Evolutionary conservation across 2,329 filamentous ascomycete species (phyloP).

Genomic region (Teratosphaeriaceae sp.): DNA sequence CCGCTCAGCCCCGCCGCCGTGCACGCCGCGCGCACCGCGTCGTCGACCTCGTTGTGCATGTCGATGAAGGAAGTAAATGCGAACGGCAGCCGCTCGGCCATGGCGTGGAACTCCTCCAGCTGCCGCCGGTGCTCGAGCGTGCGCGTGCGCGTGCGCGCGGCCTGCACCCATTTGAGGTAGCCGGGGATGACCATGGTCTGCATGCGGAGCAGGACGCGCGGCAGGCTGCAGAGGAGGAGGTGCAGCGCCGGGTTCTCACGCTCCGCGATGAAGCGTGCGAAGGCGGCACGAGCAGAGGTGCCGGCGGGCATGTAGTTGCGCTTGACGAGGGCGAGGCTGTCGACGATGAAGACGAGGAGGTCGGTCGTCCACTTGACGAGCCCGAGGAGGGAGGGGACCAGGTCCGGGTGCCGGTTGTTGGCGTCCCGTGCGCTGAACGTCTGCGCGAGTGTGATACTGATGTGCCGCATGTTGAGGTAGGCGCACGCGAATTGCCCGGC

Average conservation of each 20-base stretch:
- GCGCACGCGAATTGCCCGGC: slow-evolving; percentile 69
- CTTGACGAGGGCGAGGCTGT: slow-evolving; percentile 44
- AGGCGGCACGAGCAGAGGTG: slow-evolving; percentile 11
- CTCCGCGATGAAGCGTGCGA: slow-evolving; percentile 15
- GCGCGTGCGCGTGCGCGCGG: slow-evolving; percentile 21
- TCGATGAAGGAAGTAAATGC: slow-evolving; percentile 41
- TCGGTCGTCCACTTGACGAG: slow-evolving; percentile 75
- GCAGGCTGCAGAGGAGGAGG: slow-evolving; percentile 67
- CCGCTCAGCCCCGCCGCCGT: slow-evolving; percentile 39
- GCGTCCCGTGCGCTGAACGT: slow-evolving; percentile 16
- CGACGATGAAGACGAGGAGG: slow-evolving; percentile 50
- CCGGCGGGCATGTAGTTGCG: slow-evolving; percentile 8
- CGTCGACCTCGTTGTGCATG: slow-evolving; percentile 54
- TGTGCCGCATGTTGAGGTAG: slow-evolving; percentile 67
- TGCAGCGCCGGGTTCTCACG: slow-evolving; percentile 25
- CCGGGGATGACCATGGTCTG: slow-evolving; percentile 54
- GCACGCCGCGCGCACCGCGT: slow-evolving; percentile 56
- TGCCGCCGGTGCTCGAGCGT: slow-evolving; percentile 50
- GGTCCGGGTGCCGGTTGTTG: slow-evolving; percentile 44
- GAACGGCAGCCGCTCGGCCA: slow-evolving; percentile 41
- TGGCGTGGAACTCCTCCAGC: slow-evolving; percentile 47
- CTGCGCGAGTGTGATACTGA: slow-evolving; percentile 25
- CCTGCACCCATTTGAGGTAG: slow-evolving; percentile 16
- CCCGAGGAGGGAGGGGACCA: slow-evolving; percentile 64
- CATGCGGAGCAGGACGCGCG: slow-evolving; percentile 64